A percentile compares a stretch with the other conserved stretches of the same genome.
phyloP scores from a whole-genome alignment of 2,329 filamentous ascomycete species.

The Massarina eburnea region DNA sequence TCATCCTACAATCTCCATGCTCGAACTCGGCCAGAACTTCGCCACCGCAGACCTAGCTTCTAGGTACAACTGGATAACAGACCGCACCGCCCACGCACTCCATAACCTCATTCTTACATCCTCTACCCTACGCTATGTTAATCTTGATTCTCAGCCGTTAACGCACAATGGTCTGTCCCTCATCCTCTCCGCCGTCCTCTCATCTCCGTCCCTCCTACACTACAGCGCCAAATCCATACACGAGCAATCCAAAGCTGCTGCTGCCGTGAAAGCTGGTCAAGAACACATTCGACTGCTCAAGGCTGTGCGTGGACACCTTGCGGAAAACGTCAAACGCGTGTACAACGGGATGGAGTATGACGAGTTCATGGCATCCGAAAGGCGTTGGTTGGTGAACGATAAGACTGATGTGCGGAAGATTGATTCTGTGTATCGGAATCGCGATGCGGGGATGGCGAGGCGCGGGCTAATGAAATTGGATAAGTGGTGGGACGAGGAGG shows the following conservation, averaged over 20 bases:
- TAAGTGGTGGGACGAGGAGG: conserved; percentile 28
- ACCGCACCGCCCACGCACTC: conserved; percentile 40
- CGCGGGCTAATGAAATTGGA: conserved; percentile 31
- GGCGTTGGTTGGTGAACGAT: conserved; percentile 24
- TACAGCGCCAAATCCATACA: conserved; percentile 44
- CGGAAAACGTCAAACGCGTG: conserved; percentile 22
- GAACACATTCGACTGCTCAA: conserved; percentile 16
- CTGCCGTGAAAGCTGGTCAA: conserved; percentile 22
- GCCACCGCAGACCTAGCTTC: conserved; percentile 46
- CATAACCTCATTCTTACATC: conserved; percentile 36
- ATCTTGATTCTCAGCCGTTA: conserved; percentile 43
- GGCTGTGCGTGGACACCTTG: conserved; percentile 14
- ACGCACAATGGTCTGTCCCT: conserved; percentile 20
- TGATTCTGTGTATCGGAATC: conserved; percentile 43
- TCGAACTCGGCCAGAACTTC: conserved; percentile 53
- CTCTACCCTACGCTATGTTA: conserved; percentile 45
- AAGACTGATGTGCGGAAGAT: conserved; percentile 24
- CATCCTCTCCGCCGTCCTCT: conserved; percentile 33
- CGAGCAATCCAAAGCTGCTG: conserved; percentile 16
- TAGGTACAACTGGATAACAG: conserved; percentile 52
- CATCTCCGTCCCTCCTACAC: conserved; percentile 41
- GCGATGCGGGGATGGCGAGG: conserved; percentile 34
- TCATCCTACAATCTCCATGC: conserved; percentile 40
- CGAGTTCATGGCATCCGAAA: conserved; percentile 18
- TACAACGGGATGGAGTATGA: conserved; percentile 27